phyloP scores from a whole-genome alignment of 441 rosid genomes.

The Populus tomentosa region DNA sequence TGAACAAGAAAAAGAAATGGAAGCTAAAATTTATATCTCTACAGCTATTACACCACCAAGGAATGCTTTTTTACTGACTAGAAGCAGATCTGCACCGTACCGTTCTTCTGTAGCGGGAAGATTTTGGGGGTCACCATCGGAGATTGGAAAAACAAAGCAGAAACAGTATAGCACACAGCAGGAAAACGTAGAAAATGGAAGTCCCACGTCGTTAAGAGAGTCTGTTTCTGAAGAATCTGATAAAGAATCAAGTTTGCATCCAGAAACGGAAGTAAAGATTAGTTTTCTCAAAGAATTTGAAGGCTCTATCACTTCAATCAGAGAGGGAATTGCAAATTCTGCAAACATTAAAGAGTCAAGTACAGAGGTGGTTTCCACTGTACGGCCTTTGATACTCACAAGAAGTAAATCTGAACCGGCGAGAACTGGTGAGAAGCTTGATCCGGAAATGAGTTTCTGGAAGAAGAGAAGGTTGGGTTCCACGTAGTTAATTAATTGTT shows the following conservation, averaged over 20 bases:
- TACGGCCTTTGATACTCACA: constrained; percentile 38
- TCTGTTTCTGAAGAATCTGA: constrained; percentile 22
- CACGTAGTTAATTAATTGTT: constrained; percentile 33
- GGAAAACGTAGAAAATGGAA: constrained; percentile 20
- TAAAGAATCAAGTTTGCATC: constrained; percentile 21
- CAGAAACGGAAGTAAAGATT: constrained; percentile 27
- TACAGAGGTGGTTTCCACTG: constrained; percentile 15
- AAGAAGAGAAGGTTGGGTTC: constrained; percentile 57
- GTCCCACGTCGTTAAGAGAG: constrained; percentile 24
- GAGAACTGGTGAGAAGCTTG: constrained; percentile 51
- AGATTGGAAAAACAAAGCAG: constrained; percentile 26
- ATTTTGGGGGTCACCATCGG: constrained; percentile 69
- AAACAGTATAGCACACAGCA: constrained; percentile 22
- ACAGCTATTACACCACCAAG: constrained; percentile 52
- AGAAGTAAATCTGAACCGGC: constrained; percentile 89
- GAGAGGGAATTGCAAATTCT: constrained; percentile 13
- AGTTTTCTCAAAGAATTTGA: constrained; percentile 24
- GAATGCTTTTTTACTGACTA: constrained; percentile 59
- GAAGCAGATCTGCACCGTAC: constrained; percentile 88
- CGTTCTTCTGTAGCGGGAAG: constrained; percentile 64
- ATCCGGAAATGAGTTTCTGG: constrained; percentile 38
- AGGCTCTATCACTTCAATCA: constrained; percentile 16
- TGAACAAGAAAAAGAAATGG: constrained; percentile 19
- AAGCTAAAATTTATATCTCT: constrained; percentile 26
- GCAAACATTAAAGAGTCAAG: constrained; percentile 20